These are phyloP conservation scores for Phoenix roebelenii DNA, from an alignment of 176 grass and related monocot genomes.

Conservation along the genomic window DNA sequence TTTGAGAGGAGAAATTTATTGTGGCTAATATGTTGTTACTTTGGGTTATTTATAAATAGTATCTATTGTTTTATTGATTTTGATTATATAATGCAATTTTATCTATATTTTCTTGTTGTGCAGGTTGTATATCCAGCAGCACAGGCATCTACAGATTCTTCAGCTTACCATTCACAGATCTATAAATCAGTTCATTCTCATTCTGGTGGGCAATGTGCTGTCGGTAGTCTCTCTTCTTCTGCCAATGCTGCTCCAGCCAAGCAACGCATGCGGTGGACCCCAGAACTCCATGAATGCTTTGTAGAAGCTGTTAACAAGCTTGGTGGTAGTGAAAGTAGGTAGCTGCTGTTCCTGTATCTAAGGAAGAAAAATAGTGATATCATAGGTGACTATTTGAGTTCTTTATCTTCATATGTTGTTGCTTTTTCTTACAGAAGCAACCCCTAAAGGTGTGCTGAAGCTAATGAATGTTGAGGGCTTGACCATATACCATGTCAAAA, in stretches of 20 bases:
- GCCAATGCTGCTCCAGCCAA: slow-evolving; percentile 25
- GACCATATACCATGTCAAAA: slow-evolving; percentile 92
- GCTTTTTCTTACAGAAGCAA: slow-evolving; percentile 51
- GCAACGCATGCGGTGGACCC: slow-evolving; percentile 68
- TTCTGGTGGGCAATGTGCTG: slow-evolving; percentile 24
- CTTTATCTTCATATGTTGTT: slow-evolving; percentile 1
- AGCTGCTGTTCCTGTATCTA: slow-evolving; percentile 1
- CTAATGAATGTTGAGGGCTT: slow-evolving; percentile 74
- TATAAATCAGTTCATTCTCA: slow-evolving; percentile 24
- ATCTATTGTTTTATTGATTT: background rate
- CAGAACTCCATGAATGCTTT: slow-evolving; percentile 71
- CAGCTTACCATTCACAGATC: slow-evolving; percentile 15
- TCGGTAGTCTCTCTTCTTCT: slow-evolving; percentile 27
- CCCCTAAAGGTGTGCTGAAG: slow-evolving; percentile 77
- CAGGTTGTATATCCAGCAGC: slow-evolving; percentile 27
- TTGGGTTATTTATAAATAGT: too few species aligned
- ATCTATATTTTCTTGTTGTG: background rate
- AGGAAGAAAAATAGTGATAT: too few species aligned
- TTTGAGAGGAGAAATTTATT: too few species aligned
- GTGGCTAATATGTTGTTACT: too few species aligned
- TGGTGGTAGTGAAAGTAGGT: slow-evolving; percentile 74
- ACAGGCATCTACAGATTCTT: slow-evolving; percentile 7
- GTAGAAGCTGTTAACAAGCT: slow-evolving; percentile 64
- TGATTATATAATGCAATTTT: too few species aligned
- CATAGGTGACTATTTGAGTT: background rate